Conservation (phyloP, 805 yeast species). For the Yarrowia divulgata region DNA sequence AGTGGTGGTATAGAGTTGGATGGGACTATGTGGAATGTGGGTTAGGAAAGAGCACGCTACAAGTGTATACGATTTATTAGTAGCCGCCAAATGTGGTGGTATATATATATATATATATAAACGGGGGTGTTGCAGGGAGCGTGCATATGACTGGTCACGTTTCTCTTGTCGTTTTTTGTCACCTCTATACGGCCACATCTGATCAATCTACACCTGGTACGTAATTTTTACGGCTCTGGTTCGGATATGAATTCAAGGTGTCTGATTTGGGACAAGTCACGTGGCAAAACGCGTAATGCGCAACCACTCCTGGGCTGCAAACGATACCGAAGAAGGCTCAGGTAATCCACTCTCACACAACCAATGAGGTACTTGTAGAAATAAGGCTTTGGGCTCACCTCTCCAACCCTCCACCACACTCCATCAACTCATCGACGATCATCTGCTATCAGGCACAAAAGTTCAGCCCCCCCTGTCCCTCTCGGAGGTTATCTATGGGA, state of each 20-base stretch:
- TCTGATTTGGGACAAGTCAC: constrained; percentile 25
- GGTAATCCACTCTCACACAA: no score
- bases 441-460: neutral
- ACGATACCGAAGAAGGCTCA: no score
- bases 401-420: no score
- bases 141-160: neutral
- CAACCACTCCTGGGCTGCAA: no score
- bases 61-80: no score
- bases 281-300: constrained; percentile 12
- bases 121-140: no score
- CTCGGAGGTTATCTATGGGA: constrained; percentile 1
- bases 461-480: constrained; percentile 6
- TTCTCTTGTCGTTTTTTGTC: no score
- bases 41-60: constrained; percentile 8
- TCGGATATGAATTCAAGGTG: neutral
- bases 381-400: no score
- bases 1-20: constrained; percentile 15
- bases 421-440: constrained; percentile 11
- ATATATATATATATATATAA: no score
- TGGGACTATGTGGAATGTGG: constrained; percentile 30
- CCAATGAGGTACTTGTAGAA: no score
- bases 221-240: neutral
- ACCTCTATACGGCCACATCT: neutral
- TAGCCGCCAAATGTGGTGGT: no score
- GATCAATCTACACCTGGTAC: neutral